phyloP scores from a whole-genome alignment of 257 asterid genomes.

The Solanum medicagineum region DNA sequence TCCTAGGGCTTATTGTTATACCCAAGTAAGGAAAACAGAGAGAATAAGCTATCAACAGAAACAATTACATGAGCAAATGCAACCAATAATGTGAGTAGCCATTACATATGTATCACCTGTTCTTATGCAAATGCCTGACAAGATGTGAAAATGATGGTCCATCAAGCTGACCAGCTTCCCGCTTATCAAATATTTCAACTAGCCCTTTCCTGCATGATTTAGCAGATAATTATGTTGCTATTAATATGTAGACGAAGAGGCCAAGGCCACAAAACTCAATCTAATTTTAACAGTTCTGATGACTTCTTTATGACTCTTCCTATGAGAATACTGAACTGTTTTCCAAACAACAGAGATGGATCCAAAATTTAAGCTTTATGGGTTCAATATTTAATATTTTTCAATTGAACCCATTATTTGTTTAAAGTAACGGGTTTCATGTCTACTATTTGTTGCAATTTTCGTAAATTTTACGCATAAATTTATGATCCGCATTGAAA shows the following conservation, averaged over 20 bases:
- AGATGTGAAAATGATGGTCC: conserved; percentile 36
- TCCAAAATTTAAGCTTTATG: neutral
- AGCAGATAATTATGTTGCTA: neutral
- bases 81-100: neutral
- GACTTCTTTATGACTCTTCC: neutral
- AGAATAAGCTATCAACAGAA: neutral
- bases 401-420: neutral
- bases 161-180: conserved; percentile 55
- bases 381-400: neutral
- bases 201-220: conserved; percentile 63
- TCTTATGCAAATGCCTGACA: conserved; percentile 57
- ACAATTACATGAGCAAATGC: neutral
- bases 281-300: neutral
- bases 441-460: neutral
- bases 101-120: conserved; percentile 33
- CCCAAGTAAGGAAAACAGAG: neutral
- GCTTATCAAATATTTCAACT: conserved; percentile 59
- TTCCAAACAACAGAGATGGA: neutral
- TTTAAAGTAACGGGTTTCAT: neutral
- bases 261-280: neutral
- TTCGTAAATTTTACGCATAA: neutral
- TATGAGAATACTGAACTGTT: neutral
- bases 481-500: neutral
- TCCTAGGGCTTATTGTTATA: neutral
- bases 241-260: neutral